A percentile compares a stretch with the other conserved stretches of the same genome.
phyloP scores from a whole-genome alignment of 1,139 yeast genomes.

The Trichomonascaceae sp. region DNA sequence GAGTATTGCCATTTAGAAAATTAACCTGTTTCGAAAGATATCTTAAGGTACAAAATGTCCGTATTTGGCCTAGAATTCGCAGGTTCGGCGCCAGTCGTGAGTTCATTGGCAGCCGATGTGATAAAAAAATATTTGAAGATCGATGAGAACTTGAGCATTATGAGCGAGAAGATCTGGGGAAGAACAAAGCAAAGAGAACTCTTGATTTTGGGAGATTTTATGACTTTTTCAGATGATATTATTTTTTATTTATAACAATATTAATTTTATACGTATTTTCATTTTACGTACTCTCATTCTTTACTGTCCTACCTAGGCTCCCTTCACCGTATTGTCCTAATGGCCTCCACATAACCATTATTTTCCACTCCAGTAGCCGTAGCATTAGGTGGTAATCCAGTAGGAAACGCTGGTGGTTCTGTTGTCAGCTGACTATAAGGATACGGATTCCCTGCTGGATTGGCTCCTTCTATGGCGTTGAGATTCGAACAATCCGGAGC shows the following conservation, averaged over 20 bases:
- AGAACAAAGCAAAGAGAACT: not conserved
- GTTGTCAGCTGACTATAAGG: constrained; percentile 6
- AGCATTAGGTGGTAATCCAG: not conserved
- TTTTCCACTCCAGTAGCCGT: not conserved
- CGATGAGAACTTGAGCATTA: not conserved
- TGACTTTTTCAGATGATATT: too few relatives aligned
- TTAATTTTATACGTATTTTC: not conserved
- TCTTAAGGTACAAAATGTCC: not conserved
- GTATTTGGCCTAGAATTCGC: not conserved
- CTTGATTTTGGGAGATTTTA: too few relatives aligned
- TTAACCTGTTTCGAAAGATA: not conserved
- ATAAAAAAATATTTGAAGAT: not conserved
- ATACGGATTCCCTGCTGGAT: constrained; percentile 6
- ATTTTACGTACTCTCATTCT: too few relatives aligned
- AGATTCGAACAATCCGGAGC: not conserved
- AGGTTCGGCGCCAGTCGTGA: not conserved
- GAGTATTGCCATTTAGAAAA: not conserved
- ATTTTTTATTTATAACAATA: too few relatives aligned
- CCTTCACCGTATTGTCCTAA: too few relatives aligned
- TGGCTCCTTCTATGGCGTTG: constrained; percentile 1
- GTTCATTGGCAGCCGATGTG: not conserved
- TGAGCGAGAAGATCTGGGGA: not conserved
- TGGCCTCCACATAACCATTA: not conserved
- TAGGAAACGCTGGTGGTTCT: constrained; percentile 1
- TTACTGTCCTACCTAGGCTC: too few relatives aligned